Conservation (phyloP, 106 monocot genomes). For the Alisma plantagoaquatica region DNA sequence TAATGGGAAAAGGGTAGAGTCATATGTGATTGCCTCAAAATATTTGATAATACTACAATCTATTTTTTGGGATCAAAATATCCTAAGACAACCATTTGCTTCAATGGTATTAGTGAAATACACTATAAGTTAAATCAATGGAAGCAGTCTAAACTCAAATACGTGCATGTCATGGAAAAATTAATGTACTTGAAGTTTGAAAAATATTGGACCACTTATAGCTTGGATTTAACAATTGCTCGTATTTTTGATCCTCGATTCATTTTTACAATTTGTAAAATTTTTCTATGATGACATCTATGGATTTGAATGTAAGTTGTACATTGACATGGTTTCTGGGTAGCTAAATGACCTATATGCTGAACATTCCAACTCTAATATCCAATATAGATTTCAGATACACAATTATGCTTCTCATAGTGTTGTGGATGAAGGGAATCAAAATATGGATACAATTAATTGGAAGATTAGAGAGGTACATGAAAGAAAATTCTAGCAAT, state of each 20-base stretch:
- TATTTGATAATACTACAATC: neutral
- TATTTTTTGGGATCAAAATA: neutral
- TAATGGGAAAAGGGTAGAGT: neutral
- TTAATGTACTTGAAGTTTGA: neutral
- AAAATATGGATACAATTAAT: neutral
- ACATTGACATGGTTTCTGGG: neutral
- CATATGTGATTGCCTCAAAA: neutral
- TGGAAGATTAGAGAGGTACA: neutral
- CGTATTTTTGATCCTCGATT: neutral
- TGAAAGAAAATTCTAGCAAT: too few species aligned
- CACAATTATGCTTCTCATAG: too few species aligned
- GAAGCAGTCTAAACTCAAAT: neutral
- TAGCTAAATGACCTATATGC: neutral
- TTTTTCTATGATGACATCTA: neutral
- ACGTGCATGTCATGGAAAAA: neutral
- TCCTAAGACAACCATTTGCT: neutral
- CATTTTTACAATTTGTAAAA: neutral
- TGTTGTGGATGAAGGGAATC: neutral
- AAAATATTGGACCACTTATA: neutral
- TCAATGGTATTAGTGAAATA: neutral
- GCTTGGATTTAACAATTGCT: neutral
- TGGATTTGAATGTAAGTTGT: too few species aligned
- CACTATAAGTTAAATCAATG: neutral
- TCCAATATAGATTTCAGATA: too few species aligned
- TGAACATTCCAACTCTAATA: too few species aligned